Evolutionary conservation across 192 early-diverging fungal species (phyloP).

Genomic region (Coemansia brasiliensis): DNA sequence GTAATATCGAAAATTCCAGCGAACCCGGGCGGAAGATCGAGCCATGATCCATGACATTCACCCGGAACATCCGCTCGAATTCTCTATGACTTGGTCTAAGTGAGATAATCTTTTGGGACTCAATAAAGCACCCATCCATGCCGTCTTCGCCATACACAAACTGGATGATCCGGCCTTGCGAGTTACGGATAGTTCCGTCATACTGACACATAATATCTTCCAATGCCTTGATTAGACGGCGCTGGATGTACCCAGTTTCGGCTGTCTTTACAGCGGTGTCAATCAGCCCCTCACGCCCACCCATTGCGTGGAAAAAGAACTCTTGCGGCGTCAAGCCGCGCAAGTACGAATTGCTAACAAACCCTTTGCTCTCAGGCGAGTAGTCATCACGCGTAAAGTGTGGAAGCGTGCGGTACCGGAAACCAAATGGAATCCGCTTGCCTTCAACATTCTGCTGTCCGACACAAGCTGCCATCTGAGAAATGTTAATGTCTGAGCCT

Average conservation of each 20-base stretch:
- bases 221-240: constrained; percentile 95
- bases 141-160: constrained; percentile 99
- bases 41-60: constrained; percentile 75
- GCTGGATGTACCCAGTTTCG: constrained; percentile 99
- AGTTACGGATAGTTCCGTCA: constrained; percentile 95
- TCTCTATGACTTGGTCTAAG: constrained; percentile 66
- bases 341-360: constrained; percentile 59
- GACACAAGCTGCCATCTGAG: constrained; percentile 98
- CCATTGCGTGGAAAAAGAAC: constrained; percentile 99
- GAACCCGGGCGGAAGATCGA: constrained; percentile 66
- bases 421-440: constrained; percentile 96
- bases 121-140: constrained; percentile 91
- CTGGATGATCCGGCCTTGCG: constrained; percentile 89
- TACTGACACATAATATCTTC: constrained; percentile 98
- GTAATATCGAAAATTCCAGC: constrained; percentile 70
- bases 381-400: constrained; percentile 98
- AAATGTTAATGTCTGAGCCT: constrained; percentile 93
- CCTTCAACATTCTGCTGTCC: constrained; percentile 99
- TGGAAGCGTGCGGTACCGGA: constrained; percentile 92
- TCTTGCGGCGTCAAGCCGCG: constrained; percentile 95
- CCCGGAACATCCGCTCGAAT: constrained; percentile 78
- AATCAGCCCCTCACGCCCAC: constrained; percentile 98
- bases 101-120: constrained; percentile 74
- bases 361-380: constrained; percentile 71
- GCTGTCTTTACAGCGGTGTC: constrained; percentile 99